phyloP scores from a whole-genome alignment of 192 early-diverging fungal genomes.

The Coemansia sp. region DNA sequence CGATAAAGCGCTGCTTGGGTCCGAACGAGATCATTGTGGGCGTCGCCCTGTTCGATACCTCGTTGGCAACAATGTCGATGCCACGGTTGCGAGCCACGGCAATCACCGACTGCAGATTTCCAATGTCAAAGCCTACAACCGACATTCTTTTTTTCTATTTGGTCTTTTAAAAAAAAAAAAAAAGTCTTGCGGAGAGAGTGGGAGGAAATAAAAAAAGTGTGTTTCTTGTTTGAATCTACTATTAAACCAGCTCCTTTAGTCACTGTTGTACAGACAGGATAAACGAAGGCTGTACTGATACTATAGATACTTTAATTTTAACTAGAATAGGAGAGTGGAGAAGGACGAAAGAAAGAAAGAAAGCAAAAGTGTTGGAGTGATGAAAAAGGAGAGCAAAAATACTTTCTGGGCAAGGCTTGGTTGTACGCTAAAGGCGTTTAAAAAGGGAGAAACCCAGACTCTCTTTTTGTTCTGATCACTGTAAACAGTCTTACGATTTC shows the following conservation, averaged over 20 bases:
- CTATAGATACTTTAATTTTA: background rate
- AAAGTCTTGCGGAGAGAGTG: background rate
- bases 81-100: constrained; percentile 97
- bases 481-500: no score
- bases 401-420: no score
- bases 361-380: background rate
- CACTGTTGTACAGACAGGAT: background rate
- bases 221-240: background rate
- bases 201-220: background rate
- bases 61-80: constrained; percentile 96
- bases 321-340: background rate
- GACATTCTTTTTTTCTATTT: constrained; percentile 16
- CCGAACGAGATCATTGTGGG: constrained; percentile 95
- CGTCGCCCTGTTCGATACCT: constrained; percentile 94
- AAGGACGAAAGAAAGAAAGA: background rate
- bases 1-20: constrained; percentile 91
- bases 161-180: background rate
- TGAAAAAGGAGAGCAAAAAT: no score
- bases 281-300: background rate
- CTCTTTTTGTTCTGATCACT: no score
- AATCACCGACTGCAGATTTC: constrained; percentile 93
- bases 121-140: constrained; percentile 93
- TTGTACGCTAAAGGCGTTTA: no score
- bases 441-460: no score
- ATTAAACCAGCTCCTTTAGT: background rate